A percentile compares a stretch with the other conserved stretches of the same genome.
These are phyloP conservation scores for Teunomyces panamensis DNA, from an alignment of 805 yeast species.

Conservation along the genomic window DNA sequence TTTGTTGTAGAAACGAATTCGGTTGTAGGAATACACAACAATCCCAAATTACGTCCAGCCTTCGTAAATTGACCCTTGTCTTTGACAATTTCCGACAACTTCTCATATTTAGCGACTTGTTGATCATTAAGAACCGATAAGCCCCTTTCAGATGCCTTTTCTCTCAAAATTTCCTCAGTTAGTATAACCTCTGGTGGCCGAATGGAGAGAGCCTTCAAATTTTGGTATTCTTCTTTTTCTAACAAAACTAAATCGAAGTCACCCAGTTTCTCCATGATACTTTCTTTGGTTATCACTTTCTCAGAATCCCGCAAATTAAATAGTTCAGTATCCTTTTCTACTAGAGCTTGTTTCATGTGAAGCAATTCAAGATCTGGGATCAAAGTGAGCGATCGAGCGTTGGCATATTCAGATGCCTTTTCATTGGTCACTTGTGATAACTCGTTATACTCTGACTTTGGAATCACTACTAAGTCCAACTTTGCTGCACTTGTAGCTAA, in stretches of 20 bases:
- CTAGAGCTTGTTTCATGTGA: conserved; percentile 20
- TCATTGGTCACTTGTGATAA: conserved; percentile 14
- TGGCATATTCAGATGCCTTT: conserved; percentile 20
- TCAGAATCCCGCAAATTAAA: conserved; percentile 15
- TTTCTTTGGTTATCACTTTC: conserved; percentile 19
- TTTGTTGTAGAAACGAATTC: conserved; percentile 63
- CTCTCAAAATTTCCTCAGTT: conserved; percentile 15
- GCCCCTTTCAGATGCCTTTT: conserved; percentile 41
- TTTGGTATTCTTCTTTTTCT: conserved; percentile 25
- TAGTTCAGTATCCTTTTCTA: conserved; percentile 30
- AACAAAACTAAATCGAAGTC: conserved; percentile 33
- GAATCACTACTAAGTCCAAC: conserved; percentile 23
- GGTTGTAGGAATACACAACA: conserved; percentile 55
- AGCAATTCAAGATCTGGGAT: conserved; percentile 21
- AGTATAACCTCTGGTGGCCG: neutral
- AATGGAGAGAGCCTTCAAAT: conserved; percentile 18
- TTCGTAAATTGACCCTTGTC: conserved; percentile 12
- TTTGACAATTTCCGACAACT: conserved; percentile 13
- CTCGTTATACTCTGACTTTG: conserved; percentile 16
- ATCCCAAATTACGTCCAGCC: conserved; percentile 29
- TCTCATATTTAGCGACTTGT: conserved; percentile 20
- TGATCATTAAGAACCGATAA: conserved; percentile 34
- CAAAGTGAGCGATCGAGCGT: conserved; percentile 16
- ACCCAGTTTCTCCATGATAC: conserved; percentile 20
- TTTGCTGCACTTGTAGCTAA: conserved; percentile 22